Conservation (phyloP, 331 rosid genomes). For the Telfairia occidentalis region DNA sequence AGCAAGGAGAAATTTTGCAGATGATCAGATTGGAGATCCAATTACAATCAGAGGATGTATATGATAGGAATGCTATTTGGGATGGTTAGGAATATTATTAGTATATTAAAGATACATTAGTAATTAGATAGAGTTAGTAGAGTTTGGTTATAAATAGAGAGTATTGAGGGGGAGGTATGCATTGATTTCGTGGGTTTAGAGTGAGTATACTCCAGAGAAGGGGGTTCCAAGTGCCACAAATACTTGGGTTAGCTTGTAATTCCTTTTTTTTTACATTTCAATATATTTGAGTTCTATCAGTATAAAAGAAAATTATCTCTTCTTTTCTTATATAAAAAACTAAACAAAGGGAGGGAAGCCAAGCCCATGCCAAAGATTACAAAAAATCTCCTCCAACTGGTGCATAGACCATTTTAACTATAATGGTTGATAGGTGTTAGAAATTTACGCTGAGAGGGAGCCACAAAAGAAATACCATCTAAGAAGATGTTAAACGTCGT, state of each 20-base stretch:
- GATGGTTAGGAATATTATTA: too few species aligned
- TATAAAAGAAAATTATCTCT: neutral
- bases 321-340: neutral
- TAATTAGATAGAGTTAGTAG: too few species aligned
- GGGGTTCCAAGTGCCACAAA: too few species aligned
- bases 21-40: neutral
- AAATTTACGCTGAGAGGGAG: neutral
- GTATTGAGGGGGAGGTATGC: too few species aligned
- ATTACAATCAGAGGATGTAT: neutral
- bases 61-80: too few species aligned
- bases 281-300: too few species aligned
- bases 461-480: neutral
- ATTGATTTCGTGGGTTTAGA: too few species aligned
- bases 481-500: neutral
- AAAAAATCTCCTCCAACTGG: neutral
- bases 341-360: neutral
- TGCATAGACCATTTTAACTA: neutral
- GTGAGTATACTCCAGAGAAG: too few species aligned
- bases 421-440: neutral
- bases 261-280: too few species aligned
- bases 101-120: too few species aligned
- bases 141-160: too few species aligned
- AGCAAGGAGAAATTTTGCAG: neutral
- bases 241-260: too few species aligned
- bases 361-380: neutral